phyloP scores from a whole-genome alignment of 2,329 filamentous ascomycete genomes.

The Daldinia sp. region DNA sequence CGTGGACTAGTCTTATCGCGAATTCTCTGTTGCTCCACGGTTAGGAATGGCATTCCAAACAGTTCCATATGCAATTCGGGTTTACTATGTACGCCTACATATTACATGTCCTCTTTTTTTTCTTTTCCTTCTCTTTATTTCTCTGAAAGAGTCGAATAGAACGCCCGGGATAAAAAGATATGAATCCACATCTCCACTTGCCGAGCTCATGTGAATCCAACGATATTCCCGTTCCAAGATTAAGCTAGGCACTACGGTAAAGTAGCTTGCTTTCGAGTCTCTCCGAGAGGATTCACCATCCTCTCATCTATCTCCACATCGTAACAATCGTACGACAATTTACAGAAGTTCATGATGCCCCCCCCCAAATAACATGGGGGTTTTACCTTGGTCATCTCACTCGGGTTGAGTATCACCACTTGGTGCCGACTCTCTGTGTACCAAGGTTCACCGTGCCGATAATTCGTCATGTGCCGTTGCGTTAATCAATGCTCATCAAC shows the following conservation, averaged over 20 bases:
- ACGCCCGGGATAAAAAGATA: constrained; percentile 7
- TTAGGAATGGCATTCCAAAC: constrained; percentile 27
- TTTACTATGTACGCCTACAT: constrained; percentile 11
- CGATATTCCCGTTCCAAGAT: constrained; percentile 32
- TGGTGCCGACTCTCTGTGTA: constrained; percentile 19
- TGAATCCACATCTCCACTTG: constrained; percentile 26
- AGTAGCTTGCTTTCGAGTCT: constrained; percentile 32
- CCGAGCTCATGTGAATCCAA: constrained; percentile 34
- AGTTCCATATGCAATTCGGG: constrained; percentile 25
- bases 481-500: constrained; percentile 34
- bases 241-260: constrained; percentile 21
- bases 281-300: constrained; percentile 24
- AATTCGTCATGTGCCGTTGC: constrained; percentile 33
- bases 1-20: constrained; percentile 21
- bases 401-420: constrained; percentile 26
- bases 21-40: constrained; percentile 16
- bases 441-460: constrained; percentile 29
- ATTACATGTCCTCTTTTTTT: not conserved
- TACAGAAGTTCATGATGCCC: constrained; percentile 30
- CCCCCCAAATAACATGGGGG: constrained; percentile 29
- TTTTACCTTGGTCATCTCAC: constrained; percentile 21
- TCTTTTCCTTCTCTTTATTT: too few relatives aligned
- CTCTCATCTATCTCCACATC: constrained; percentile 35
- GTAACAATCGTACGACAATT: constrained; percentile 36
- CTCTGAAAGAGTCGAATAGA: constrained; percentile 21